These are phyloP conservation scores for Daldinia grandis DNA, from an alignment of 495 filamentous ascomycete species.

Conservation along the genomic window DNA sequence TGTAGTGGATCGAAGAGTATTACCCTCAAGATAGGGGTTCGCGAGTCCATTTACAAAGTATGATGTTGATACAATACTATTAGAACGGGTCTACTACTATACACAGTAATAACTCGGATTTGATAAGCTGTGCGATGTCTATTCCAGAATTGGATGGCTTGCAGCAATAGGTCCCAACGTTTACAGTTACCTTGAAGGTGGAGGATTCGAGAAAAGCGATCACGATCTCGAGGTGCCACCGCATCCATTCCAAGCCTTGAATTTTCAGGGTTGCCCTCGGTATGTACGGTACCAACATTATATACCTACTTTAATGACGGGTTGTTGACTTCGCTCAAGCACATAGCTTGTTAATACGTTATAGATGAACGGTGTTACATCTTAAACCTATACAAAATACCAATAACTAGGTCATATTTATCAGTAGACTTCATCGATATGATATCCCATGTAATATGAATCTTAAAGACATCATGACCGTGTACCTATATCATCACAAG, in stretches of 20 bases:
- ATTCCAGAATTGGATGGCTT: background rate
- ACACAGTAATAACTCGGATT: background rate
- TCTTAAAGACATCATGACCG: background rate
- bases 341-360: background rate
- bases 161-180: background rate
- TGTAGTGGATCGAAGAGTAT: background rate
- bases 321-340: background rate
- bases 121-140: background rate
- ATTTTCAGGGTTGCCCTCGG: background rate
- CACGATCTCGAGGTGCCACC: constrained; percentile 17
- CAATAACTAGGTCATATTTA: background rate
- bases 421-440: background rate
- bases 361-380: background rate
- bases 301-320: background rate
- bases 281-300: background rate
- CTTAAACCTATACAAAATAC: background rate
- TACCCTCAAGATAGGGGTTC: background rate
- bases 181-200: background rate
- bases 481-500: background rate
- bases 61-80: background rate
- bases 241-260: constrained; percentile 19
- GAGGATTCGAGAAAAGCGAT: constrained; percentile 8
- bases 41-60: background rate
- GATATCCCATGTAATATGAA: background rate
- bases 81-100: background rate